Conservation (phyloP, 208 protist genomes). For the Novymonas esmeraldas region DNA sequence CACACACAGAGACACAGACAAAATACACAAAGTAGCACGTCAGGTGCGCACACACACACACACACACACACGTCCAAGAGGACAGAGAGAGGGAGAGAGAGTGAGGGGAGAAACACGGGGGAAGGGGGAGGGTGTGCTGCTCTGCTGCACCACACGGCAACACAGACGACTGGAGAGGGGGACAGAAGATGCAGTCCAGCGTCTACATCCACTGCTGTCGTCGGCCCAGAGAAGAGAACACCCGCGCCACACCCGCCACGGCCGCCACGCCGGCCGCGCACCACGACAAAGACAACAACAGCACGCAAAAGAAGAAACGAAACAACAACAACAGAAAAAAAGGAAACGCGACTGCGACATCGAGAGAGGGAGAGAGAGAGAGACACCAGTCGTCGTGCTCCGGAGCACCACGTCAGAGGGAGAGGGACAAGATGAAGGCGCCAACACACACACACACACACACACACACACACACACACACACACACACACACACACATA, state of each 20-base stretch:
- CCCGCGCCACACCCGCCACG: background rate
- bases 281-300: background rate
- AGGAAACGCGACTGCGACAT: background rate
- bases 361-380: background rate
- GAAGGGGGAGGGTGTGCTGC: too few relatives aligned
- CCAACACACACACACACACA: background rate
- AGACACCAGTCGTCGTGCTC: background rate
- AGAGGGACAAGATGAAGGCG: background rate
- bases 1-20: constrained; percentile 7
- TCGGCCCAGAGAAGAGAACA: background rate
- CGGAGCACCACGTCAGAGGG: background rate
- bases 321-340: background rate
- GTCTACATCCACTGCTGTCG: background rate
- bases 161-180: too few relatives aligned
- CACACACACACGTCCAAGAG: background rate
- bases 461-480: background rate
- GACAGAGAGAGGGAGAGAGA: background rate
- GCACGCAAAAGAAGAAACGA: background rate
- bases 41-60: background rate
- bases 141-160: too few relatives aligned
- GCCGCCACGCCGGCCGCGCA: background rate
- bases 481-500: background rate
- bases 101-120: too few relatives aligned
- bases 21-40: too few relatives aligned
- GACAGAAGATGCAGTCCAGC: constrained; percentile 1